Evolutionary conservation across 108 stramenopile genomes (phyloP).

Genomic region (Skeletonema costatum): DNA sequence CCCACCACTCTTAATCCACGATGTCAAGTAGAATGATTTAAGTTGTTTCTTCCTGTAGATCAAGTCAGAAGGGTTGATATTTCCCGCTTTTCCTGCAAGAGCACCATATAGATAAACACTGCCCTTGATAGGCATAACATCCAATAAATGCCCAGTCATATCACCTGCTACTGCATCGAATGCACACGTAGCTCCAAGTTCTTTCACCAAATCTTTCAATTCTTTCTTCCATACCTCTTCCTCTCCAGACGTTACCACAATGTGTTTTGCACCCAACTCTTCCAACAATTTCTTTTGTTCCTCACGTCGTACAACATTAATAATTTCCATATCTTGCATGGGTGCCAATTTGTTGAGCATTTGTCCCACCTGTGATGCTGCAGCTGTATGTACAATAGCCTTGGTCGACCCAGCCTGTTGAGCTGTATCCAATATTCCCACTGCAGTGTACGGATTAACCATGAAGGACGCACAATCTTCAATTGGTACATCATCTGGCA

Average conservation of each 20-base stretch:
- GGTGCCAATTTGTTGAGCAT: constrained; percentile 53
- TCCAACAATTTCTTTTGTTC: constrained; percentile 54
- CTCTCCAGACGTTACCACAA: constrained; percentile 36
- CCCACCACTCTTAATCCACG: constrained; percentile 49
- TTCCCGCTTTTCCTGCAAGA: constrained; percentile 34
- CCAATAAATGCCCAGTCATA: constrained; percentile 50
- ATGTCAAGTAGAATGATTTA: constrained; percentile 44
- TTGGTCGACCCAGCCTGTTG: constrained; percentile 1
- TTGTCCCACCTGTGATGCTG: constrained; percentile 57
- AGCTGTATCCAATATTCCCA: constrained; percentile 61
- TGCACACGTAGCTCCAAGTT: constrained; percentile 53
- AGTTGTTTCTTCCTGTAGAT: constrained; percentile 53
- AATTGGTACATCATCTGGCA: constrained; percentile 53
- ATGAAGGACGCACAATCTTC: constrained; percentile 58
- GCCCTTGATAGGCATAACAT: constrained; percentile 45
- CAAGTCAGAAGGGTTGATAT: constrained; percentile 42
- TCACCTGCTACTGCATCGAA: constrained; percentile 66
- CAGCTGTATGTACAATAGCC: constrained; percentile 65
- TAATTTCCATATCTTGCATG: constrained; percentile 34
- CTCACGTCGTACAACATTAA: constrained; percentile 61
- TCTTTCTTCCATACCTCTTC: constrained; percentile 46
- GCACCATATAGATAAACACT: constrained; percentile 51
- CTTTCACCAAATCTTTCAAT: constrained; percentile 47
- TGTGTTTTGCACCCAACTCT: constrained; percentile 49
- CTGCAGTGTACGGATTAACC: constrained; percentile 66